Conservation (phyloP, 768 basidiomycete species). For the Dentipellis sp. region DNA sequence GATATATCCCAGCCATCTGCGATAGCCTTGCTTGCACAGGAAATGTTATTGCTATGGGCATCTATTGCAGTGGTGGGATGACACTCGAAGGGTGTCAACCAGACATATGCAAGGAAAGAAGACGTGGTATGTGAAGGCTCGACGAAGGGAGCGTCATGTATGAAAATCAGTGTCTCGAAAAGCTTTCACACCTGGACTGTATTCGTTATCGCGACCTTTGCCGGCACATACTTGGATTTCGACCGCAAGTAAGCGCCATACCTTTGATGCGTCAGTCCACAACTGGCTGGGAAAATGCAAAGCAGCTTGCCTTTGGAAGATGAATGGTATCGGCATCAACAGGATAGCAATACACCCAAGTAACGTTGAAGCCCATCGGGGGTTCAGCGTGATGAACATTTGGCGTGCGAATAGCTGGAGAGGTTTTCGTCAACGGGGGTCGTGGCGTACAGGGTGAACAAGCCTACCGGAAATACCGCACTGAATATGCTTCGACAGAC, state of each 20-base stretch:
- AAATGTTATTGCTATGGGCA: too few species aligned
- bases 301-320: constrained; percentile 13
- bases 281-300: background rate
- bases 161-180: too few species aligned
- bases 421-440: background rate
- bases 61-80: too few species aligned
- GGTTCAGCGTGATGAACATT: constrained; percentile 41
- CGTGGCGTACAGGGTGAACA: too few species aligned
- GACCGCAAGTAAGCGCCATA: constrained; percentile 12
- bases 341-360: constrained; percentile 41
- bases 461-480: constrained; percentile 17
- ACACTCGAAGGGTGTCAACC: too few species aligned
- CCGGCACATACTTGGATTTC: constrained; percentile 8
- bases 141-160: too few species aligned
- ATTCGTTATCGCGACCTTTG: too few species aligned
- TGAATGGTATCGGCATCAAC: constrained; percentile 34
- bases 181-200: too few species aligned
- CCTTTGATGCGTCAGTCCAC: background rate
- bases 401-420: constrained; percentile 39
- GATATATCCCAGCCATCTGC: background rate
- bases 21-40: background rate
- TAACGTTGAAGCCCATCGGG: constrained; percentile 53
- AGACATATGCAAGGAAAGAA: too few species aligned
- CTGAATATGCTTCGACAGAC: constrained; percentile 46
- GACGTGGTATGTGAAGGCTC: too few species aligned